These are phyloP conservation scores for Venturia carpophila DNA, from an alignment of 2,329 filamentous ascomycete genomes.

Conservation along the genomic window DNA sequence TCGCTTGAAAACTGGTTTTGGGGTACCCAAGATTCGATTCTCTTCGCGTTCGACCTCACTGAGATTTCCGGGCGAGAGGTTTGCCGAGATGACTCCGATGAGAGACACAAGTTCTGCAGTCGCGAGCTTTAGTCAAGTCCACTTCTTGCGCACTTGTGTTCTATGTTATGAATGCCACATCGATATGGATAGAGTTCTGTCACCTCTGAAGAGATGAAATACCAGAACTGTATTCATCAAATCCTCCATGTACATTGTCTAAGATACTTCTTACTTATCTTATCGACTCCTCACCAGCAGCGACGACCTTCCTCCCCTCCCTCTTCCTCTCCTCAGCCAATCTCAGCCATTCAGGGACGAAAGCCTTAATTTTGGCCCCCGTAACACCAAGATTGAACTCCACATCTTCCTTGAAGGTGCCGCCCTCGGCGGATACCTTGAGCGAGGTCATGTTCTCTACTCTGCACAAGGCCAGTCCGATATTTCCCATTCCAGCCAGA, in stretches of 20 bases:
- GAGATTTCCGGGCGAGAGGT: background rate
- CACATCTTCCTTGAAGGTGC: conserved; percentile 51
- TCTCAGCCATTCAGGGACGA: conserved; percentile 69
- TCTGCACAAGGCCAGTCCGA: conserved; percentile 79
- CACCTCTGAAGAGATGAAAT: too few species aligned
- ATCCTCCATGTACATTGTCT: too few species aligned
- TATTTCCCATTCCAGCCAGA: conserved; percentile 69
- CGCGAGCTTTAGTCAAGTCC: background rate
- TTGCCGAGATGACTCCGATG: background rate
- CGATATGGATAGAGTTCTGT: background rate
- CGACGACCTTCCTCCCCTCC: background rate
- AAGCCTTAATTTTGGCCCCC: conserved; percentile 44
- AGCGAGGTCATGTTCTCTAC: conserved; percentile 87
- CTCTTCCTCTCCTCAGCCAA: conserved; percentile 12
- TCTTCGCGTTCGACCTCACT: background rate
- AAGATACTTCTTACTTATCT: too few species aligned
- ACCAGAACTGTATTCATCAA: too few species aligned
- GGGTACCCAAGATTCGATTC: background rate
- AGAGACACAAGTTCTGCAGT: background rate
- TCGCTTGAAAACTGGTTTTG: background rate
- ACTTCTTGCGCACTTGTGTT: background rate
- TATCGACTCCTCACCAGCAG: conserved; percentile 4
- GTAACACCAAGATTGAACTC: conserved; percentile 35
- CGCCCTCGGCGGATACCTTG: conserved; percentile 58
- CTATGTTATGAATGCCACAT: background rate